Conservation (phyloP, 1,284 basidiomycete genomes). For the Mycosarcoma mackinlayi region DNA sequence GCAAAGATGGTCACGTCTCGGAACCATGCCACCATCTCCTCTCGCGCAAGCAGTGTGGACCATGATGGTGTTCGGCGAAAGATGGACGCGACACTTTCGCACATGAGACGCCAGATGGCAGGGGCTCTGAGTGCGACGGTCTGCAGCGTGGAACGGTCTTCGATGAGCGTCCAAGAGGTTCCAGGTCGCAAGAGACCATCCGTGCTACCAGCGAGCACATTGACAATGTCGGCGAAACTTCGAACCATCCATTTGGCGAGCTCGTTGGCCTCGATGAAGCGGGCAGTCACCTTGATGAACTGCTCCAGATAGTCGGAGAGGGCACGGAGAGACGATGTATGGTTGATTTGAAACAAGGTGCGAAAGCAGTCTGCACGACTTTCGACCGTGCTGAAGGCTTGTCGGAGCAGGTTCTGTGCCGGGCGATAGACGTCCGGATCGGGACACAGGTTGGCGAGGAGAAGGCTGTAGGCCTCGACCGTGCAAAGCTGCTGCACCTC, state of each 20-base stretch:
- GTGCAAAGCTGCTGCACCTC: constrained; percentile 51
- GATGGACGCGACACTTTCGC: constrained; percentile 57
- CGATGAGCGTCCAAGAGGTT: constrained; percentile 53
- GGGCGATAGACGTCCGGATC: constrained; percentile 52
- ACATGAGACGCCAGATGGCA: constrained; percentile 60
- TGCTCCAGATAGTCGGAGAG: constrained; percentile 44
- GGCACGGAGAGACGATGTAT: constrained; percentile 38
- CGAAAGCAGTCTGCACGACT: constrained; percentile 59
- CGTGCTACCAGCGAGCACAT: constrained; percentile 60
- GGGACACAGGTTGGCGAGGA: constrained; percentile 54
- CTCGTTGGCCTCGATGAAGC: constrained; percentile 55
- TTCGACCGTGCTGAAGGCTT: constrained; percentile 54
- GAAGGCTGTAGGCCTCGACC: constrained; percentile 39
- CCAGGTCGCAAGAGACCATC: constrained; percentile 62
- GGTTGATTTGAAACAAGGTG: constrained; percentile 51
- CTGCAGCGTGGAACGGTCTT: constrained; percentile 29
- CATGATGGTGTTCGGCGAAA: constrained; percentile 62
- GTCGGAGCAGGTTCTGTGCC: constrained; percentile 55
- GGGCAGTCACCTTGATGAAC: constrained; percentile 42
- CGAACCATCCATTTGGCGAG: constrained; percentile 60
- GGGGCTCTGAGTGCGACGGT: constrained; percentile 47
- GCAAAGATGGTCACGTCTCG: constrained; percentile 64
- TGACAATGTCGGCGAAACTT: constrained; percentile 63
- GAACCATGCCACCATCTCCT: constrained; percentile 65
- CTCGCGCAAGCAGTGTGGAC: constrained; percentile 51